phyloP scores from a whole-genome alignment of 2,329 filamentous ascomycete species.

The Cladophialophora exuberans region DNA sequence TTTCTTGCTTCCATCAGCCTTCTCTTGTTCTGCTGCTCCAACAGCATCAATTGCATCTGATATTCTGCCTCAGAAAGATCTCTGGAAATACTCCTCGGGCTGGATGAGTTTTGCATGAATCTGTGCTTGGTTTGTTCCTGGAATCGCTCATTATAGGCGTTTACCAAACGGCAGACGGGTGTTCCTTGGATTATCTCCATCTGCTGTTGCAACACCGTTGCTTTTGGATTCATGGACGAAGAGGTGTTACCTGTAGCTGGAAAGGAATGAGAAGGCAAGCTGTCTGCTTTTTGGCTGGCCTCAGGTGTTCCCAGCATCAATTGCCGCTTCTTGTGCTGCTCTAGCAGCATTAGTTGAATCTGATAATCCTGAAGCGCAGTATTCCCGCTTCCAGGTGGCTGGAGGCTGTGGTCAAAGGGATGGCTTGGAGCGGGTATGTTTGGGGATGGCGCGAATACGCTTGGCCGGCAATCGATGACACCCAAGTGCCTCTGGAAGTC shows the following conservation, averaged over 20 bases:
- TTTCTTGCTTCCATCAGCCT: slow-evolving; percentile 3
- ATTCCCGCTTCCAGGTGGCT: neutral
- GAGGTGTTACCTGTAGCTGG: too few relatives aligned
- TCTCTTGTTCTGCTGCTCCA: slow-evolving; percentile 19
- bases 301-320: neutral
- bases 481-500: neutral
- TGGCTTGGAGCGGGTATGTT: neutral
- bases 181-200: neutral
- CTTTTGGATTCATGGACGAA: too few relatives aligned
- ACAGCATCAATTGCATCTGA: slow-evolving; percentile 3
- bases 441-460: too few relatives aligned
- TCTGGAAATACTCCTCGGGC: neutral
- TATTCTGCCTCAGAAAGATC: neutral
- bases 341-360: slow-evolving; percentile 9
- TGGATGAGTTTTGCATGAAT: too few relatives aligned
- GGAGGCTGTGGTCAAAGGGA: neutral
- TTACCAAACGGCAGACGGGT: too few relatives aligned
- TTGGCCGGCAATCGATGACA: slow-evolving; percentile 1
- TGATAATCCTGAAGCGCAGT: slow-evolving; percentile 4
- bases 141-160: too few relatives aligned
- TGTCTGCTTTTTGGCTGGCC: neutral
- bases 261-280: too few relatives aligned
- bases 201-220: neutral
- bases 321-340: neutral
- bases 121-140: neutral